Evolutionary conservation across 1,139 yeast genomes (phyloP).

Genomic region (Pichia sp.): DNA sequence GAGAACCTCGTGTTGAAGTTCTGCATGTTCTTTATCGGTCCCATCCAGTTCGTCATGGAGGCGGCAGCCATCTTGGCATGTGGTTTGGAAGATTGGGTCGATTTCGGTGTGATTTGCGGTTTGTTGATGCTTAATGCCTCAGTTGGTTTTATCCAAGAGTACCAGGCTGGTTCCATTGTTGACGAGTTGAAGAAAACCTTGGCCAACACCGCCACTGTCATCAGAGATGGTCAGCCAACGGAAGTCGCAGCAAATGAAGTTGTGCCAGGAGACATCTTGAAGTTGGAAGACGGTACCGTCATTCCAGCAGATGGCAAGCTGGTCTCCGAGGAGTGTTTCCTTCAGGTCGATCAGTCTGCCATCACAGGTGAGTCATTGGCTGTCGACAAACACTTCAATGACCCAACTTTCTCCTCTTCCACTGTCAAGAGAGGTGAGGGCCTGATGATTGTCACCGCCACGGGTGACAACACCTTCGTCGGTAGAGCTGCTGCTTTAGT

Average conservation of each 20-base stretch:
- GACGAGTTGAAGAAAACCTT: constrained; percentile 91
- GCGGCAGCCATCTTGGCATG: constrained; percentile 97
- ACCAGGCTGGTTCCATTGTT: constrained; percentile 94
- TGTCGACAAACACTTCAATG: constrained; percentile 89
- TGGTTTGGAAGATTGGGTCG: constrained; percentile 98
- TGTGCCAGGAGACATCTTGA: constrained; percentile 91
- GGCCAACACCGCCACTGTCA: constrained; percentile 82
- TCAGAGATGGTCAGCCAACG: constrained; percentile 75
- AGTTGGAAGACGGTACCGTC: constrained; percentile 91
- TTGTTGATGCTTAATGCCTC: constrained; percentile 81
- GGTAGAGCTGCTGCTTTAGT: constrained; percentile 95
- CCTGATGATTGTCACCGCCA: constrained; percentile 90
- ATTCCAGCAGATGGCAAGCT: constrained; percentile 95
- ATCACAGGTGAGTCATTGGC: constrained; percentile 98
- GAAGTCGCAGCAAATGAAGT: constrained; percentile 78
- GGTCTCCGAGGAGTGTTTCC: constrained; percentile 80
- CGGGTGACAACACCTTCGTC: constrained; percentile 90
- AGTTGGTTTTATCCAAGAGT: constrained; percentile 97
- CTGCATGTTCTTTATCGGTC: constrained; percentile 92
- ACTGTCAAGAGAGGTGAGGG: constrained; percentile 97
- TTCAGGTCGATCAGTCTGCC: constrained; percentile 96
- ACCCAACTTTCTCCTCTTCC: constrained; percentile 86
- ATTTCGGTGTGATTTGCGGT: constrained; percentile 96
- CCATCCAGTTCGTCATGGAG: constrained; percentile 98
- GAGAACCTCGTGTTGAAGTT: constrained; percentile 83